Evolutionary conservation across 139 green algal species (phyloP).

Genomic region (Chlorella sp.): DNA sequence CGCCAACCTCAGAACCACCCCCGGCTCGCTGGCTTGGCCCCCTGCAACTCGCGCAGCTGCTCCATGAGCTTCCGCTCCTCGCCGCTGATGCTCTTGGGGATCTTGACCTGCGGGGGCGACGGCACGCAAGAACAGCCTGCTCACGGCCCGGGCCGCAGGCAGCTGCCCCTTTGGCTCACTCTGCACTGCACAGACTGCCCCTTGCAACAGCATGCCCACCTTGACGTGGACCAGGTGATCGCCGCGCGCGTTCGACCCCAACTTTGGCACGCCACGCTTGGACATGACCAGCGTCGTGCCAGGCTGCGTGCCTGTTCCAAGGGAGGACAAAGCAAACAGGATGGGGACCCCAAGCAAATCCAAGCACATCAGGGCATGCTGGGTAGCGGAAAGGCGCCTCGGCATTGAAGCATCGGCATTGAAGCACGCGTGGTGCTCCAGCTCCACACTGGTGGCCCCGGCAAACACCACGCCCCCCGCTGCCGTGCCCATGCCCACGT

Average conservation of each 20-base stretch:
- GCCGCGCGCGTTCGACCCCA: slow-evolving; percentile 82
- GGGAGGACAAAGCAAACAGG: no score
- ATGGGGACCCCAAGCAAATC: no score
- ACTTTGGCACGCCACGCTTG: slow-evolving; percentile 93
- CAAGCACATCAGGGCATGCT: not conserved
- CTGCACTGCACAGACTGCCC: no score
- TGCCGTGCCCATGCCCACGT: not conserved
- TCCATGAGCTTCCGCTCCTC: slow-evolving; percentile 96
- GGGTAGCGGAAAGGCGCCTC: no score
- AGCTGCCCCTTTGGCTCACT: not conserved
- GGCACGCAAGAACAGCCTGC: not conserved
- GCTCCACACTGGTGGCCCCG: no score
- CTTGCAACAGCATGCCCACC: not conserved
- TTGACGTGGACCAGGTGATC: slow-evolving; percentile 87
- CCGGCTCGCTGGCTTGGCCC: not conserved
- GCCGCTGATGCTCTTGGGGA: slow-evolving; percentile 84
- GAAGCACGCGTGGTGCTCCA: no score
- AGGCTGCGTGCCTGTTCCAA: slow-evolving; percentile 88
- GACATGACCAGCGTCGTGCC: slow-evolving; percentile 98
- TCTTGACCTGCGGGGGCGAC: slow-evolving; percentile 75
- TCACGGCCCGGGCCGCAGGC: not conserved
- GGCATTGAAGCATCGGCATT: no score
- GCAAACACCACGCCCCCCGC: no score
- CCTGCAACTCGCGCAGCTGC: slow-evolving; percentile 75
- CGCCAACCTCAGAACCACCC: no score